Percentiles rank a stretch among this genome's conserved stretches.
phyloP scores from a whole-genome alignment of 192 early-diverging fungal genomes.

The Diversispora eburnea region DNA sequence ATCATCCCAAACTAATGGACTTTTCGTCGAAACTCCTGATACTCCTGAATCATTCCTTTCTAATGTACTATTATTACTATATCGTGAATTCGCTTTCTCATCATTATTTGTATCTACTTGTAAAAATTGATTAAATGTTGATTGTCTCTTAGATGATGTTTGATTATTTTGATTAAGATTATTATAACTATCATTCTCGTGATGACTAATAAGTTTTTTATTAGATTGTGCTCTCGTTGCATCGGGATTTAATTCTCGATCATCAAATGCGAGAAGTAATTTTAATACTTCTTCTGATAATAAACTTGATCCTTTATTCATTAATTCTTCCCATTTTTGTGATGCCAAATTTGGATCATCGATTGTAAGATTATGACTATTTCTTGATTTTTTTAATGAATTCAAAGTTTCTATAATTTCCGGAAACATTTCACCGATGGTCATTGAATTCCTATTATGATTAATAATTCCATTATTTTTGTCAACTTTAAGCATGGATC shows the following conservation, averaged over 20 bases:
- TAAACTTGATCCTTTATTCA: not conserved
- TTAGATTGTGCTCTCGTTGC: not conserved
- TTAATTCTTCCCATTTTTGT: slow-evolving; percentile 21
- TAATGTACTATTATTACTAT: not conserved
- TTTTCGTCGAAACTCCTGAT: not conserved
- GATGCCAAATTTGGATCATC: slow-evolving; percentile 3
- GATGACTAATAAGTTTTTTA: not conserved
- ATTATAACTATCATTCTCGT: not conserved
- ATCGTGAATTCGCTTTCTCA: not conserved
- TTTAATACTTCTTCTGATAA: slow-evolving; percentile 17
- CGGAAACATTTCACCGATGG: slow-evolving; percentile 1
- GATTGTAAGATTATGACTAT: not conserved
- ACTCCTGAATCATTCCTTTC: not conserved
- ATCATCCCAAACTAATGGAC: not conserved
- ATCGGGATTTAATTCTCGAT: not conserved
- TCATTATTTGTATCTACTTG: not conserved
- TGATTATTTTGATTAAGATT: not conserved
- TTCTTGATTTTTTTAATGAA: not conserved
- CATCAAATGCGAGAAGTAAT: slow-evolving; percentile 25
- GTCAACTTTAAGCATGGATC: not conserved
- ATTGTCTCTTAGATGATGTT: not conserved
- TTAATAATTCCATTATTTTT: not conserved
- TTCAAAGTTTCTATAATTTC: slow-evolving; percentile 1
- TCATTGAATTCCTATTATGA: not conserved
- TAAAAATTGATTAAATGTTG: not conserved